Conservation (phyloP, 148 eudicot genomes). For the Amaranthus hypochondriacus region DNA sequence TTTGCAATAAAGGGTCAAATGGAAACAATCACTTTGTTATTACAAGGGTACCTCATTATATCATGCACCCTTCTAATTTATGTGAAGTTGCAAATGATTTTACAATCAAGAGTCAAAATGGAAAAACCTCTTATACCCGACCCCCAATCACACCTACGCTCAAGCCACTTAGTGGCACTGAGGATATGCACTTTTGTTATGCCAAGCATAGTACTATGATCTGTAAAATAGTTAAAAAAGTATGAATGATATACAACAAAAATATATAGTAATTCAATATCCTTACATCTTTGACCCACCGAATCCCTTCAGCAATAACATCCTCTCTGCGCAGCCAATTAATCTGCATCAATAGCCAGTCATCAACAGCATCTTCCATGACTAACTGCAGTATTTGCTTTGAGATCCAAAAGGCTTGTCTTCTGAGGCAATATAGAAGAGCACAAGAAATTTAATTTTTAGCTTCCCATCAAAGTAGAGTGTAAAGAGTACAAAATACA, state of each 20-base stretch:
- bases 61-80: too few species aligned
- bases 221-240: neutral
- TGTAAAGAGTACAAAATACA: neutral
- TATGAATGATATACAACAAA: constrained; percentile 2
- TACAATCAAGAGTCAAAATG: too few species aligned
- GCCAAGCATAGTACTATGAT: neutral
- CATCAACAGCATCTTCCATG: constrained; percentile 99
- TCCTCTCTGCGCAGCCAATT: constrained; percentile 87
- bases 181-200: neutral
- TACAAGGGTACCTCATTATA: too few species aligned
- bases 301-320: constrained; percentile 72
- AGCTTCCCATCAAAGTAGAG: neutral
- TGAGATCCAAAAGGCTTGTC: constrained; percentile 98
- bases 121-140: too few species aligned
- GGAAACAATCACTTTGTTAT: too few species aligned
- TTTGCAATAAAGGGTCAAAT: too few species aligned
- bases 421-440: constrained; percentile 40
- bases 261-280: constrained; percentile 5
- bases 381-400: constrained; percentile 91
- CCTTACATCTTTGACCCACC: constrained; percentile 89
- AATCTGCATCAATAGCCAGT: constrained; percentile 86
- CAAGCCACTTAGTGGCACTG: too few species aligned
- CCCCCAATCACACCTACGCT: too few species aligned
- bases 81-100: too few species aligned
- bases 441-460: neutral